Conservation (phyloP, 768 basidiomycete genomes). For the Amanita jacksonii region DNA sequence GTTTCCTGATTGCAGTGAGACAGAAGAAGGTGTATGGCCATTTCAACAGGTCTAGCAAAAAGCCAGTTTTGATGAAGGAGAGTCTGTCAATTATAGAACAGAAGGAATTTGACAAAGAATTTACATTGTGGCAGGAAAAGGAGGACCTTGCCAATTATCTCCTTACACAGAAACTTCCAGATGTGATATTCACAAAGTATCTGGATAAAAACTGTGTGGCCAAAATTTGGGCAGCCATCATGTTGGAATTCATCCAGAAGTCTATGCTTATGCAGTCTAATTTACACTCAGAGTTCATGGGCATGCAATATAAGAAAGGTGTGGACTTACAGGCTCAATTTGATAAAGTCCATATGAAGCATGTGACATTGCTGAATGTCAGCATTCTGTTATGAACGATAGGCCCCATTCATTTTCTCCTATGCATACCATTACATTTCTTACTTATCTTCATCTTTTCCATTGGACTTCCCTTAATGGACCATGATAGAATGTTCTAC, state of each 20-base stretch:
- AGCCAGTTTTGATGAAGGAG: no score
- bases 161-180: constrained; percentile 3
- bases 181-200: constrained; percentile 1
- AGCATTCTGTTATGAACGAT: not conserved
- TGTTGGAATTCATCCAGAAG: no score
- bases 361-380: not conserved
- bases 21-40: no score
- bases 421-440: not conserved
- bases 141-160: not conserved
- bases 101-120: no score
- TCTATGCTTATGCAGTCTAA: no score
- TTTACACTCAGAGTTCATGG: not conserved
- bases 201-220: not conserved
- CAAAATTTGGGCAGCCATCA: not conserved
- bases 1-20: no score
- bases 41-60: no score
- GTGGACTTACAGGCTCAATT: not conserved
- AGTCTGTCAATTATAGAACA: no score
- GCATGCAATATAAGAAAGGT: not conserved
- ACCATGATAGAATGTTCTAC: no score
- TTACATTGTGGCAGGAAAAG: not conserved
- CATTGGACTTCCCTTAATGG: no score
- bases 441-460: not conserved
- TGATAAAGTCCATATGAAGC: not conserved
- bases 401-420: not conserved